These are phyloP conservation scores for Blastobotrys malaysiensis DNA, from an alignment of 1,139 yeast species.

Conservation along the genomic window DNA sequence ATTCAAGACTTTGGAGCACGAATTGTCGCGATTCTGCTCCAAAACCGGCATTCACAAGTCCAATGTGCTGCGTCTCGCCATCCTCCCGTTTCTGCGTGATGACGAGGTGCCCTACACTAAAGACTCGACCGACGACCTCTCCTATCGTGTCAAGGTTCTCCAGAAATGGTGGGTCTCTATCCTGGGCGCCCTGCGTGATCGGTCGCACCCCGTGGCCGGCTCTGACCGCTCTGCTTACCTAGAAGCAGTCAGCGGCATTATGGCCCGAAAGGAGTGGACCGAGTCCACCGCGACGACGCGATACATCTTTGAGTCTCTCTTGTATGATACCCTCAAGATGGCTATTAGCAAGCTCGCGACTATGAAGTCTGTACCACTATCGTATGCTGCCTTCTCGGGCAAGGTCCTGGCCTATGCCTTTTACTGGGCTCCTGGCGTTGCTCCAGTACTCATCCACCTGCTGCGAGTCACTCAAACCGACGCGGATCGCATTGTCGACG, in stretches of 20 bases:
- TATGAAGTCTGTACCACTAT: constrained; percentile 51
- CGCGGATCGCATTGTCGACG: constrained; percentile 31
- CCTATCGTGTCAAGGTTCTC: constrained; percentile 35
- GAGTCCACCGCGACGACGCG: constrained; percentile 10
- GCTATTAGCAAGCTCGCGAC: constrained; percentile 46
- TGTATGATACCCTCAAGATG: constrained; percentile 53
- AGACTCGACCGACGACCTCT: constrained; percentile 25
- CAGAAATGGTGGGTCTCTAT: constrained; percentile 65
- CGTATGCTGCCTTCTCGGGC: constrained; percentile 71
- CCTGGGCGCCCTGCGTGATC: constrained; percentile 39
- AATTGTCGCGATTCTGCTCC: constrained; percentile 31
- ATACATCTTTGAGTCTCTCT: constrained; percentile 22
- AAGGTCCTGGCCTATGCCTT: constrained; percentile 68
- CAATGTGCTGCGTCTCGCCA: constrained; percentile 57
- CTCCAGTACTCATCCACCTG: constrained; percentile 55
- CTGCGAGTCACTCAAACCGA: constrained; percentile 46
- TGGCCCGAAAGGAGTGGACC: constrained; percentile 62
- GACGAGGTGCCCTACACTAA: constrained; percentile 21
- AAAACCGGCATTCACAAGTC: constrained; percentile 55
- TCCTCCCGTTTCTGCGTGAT: constrained; percentile 59
- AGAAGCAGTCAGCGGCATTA: constrained; percentile 65
- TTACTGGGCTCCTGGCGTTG: constrained; percentile 55
- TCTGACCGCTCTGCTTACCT: constrained; percentile 64
- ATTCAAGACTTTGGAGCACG: constrained; percentile 25
- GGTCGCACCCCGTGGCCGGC: constrained; percentile 36